Evolutionary conservation across 2,329 filamentous ascomycete genomes (phyloP).

Genomic region (Dothistroma septosporum): DNA sequence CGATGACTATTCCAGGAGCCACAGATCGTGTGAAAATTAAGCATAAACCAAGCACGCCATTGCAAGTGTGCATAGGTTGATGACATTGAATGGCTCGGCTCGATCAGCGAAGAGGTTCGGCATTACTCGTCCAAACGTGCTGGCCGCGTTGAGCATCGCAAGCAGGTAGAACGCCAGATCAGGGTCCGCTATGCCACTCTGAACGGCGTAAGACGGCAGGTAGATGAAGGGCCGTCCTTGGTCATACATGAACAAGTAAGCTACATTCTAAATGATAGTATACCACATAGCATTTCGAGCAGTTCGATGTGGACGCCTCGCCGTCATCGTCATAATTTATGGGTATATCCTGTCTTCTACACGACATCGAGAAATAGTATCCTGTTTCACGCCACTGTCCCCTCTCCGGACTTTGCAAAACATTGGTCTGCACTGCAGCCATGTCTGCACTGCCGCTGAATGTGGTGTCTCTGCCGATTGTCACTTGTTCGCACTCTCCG

Average conservation of each 20-base stretch:
- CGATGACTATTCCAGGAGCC: constrained; percentile 40
- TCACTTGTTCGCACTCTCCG: background rate
- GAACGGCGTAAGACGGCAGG: constrained; percentile 57
- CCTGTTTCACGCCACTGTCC: background rate
- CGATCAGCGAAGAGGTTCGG: constrained; percentile 45
- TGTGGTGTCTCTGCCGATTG: background rate
- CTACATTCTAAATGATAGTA: background rate
- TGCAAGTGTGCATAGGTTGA: constrained; percentile 42
- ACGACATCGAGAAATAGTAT: background rate
- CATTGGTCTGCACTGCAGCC: background rate
- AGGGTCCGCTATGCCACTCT: constrained; percentile 48
- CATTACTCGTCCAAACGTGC: constrained; percentile 45
- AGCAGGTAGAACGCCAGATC: constrained; percentile 64
- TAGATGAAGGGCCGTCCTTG: constrained; percentile 44
- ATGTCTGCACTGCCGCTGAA: background rate
- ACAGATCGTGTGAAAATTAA: constrained; percentile 37
- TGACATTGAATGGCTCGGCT: constrained; percentile 46
- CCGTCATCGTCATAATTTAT: background rate
- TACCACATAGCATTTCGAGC: background rate
- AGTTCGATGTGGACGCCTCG: background rate
- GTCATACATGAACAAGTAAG: background rate
- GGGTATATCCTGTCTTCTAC: background rate
- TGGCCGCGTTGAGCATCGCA: constrained; percentile 61
- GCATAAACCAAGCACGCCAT: constrained; percentile 40
- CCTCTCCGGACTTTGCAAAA: background rate